phyloP scores from a whole-genome alignment of 2,329 filamentous ascomycete genomes.

The Colletotrichum eremochloae region DNA sequence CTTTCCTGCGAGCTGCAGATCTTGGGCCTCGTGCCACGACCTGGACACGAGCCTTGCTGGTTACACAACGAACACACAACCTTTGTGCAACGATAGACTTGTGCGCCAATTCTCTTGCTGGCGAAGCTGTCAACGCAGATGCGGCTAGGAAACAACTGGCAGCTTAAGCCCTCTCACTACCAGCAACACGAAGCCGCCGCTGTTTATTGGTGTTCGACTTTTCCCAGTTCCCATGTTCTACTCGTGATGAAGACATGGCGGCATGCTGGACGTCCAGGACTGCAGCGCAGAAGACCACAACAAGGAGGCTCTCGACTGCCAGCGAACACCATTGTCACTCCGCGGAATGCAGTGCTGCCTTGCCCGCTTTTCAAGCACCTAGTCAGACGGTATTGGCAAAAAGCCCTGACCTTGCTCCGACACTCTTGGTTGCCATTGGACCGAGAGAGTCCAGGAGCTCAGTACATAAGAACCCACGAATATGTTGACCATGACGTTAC shows the following conservation, averaged over 20 bases:
- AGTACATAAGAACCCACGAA: conserved; percentile 9
- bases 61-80: conserved; percentile 18
- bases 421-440: conserved; percentile 7
- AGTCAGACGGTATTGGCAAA: conserved; percentile 16
- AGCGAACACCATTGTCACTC: conserved; percentile 23
- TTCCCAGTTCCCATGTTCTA: background rate
- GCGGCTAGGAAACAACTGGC: conserved; percentile 17
- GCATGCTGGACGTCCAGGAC: background rate
- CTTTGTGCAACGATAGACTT: conserved; percentile 13
- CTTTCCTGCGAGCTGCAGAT: conserved; percentile 25
- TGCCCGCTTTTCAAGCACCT: conserved; percentile 1
- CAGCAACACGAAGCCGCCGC: conserved; percentile 20
- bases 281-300: background rate
- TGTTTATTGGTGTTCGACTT: background rate
- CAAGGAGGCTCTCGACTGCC: background rate
- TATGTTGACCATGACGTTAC: conserved; percentile 20
- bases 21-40: conserved; percentile 32
- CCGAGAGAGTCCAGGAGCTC: conserved; percentile 11
- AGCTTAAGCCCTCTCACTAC: background rate
- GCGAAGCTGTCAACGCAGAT: background rate
- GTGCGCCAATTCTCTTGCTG: background rate
- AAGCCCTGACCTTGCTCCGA: conserved; percentile 13
- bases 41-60: conserved; percentile 38
- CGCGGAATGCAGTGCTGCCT: conserved; percentile 36
- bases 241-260: background rate